Percentiles rank a stretch among this genome's conserved stretches.
phyloP scores from a whole-genome alignment of 179 eudicot genomes.

The Beta lomatogona region DNA sequence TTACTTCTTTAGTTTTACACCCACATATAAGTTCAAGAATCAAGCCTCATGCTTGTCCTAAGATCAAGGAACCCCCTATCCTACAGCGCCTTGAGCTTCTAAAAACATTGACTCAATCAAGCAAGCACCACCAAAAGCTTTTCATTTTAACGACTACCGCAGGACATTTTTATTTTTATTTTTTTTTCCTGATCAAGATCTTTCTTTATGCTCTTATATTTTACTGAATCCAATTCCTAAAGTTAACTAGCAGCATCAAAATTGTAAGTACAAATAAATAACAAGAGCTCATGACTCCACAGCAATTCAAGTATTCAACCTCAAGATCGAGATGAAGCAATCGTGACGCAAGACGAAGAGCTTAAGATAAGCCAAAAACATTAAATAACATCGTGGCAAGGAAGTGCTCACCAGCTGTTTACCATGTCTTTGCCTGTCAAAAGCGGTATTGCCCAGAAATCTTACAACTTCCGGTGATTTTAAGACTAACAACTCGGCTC shows the following conservation, averaged over 20 bases:
- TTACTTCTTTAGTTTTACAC: too few relatives aligned
- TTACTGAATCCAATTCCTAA: neutral
- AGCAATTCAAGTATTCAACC: neutral
- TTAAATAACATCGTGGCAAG: neutral
- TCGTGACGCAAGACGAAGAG: neutral
- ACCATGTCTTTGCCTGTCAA: conserved; percentile 70
- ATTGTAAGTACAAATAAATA: neutral
- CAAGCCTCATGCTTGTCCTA: too few relatives aligned
- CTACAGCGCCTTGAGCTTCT: too few relatives aligned
- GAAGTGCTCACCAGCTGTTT: conserved; percentile 77
- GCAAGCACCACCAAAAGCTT: neutral
- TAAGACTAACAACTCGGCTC: conserved; percentile 69
- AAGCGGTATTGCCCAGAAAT: conserved; percentile 64
- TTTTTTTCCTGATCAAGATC: neutral
- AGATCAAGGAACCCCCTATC: too few relatives aligned
- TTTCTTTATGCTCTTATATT: neutral
- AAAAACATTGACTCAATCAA: too few relatives aligned
- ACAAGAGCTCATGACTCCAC: neutral
- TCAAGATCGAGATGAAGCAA: neutral
- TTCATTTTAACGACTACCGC: neutral
- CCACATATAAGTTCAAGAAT: too few relatives aligned
- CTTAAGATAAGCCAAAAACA: neutral
- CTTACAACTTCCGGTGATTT: conserved; percentile 55
- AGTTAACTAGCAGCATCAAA: neutral
- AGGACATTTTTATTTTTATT: neutral